A percentile compares a stretch with the other conserved stretches of the same genome.
Conservation (phyloP, 164 flowering plant genomes). For the Echeveria elegans region DNA sequence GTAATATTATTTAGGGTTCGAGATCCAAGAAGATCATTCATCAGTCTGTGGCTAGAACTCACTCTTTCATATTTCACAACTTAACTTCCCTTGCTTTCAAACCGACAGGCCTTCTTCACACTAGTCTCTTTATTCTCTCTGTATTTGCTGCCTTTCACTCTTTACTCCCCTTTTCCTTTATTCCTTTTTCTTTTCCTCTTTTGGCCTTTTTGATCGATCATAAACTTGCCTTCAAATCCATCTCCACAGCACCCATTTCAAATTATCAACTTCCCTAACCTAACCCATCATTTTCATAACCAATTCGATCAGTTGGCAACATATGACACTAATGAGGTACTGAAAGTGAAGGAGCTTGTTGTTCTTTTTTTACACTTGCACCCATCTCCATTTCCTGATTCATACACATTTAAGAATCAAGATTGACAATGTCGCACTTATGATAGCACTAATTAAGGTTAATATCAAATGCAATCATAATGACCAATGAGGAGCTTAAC, state of each 20-base stretch:
- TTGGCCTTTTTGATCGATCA: constrained; percentile 3
- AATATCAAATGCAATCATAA: not conserved
- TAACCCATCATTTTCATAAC: not conserved
- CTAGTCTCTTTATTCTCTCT: not conserved
- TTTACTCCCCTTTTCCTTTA: constrained; percentile 12
- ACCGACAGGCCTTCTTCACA: constrained; percentile 27
- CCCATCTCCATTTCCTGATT: not conserved
- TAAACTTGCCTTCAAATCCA: not conserved
- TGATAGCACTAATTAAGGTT: not conserved
- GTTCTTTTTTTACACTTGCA: no score
- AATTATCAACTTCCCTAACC: not conserved
- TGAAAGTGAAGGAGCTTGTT: not conserved
- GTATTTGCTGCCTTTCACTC: constrained; percentile 1
- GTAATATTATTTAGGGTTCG: not conserved
- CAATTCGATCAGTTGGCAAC: not conserved
- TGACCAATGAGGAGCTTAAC: not conserved
- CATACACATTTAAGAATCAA: not conserved
- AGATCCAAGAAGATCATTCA: constrained; percentile 3
- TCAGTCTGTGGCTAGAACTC: not conserved
- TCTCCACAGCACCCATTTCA: not conserved
- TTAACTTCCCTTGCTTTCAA: constrained; percentile 15
- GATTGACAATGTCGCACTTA: not conserved
- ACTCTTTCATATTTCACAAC: not conserved
- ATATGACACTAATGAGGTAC: not conserved
- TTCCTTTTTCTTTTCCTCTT: not conserved